A percentile compares a stretch with the other conserved stretches of the same genome.
These are phyloP conservation scores for Calonectria honghensis DNA, from an alignment of 2,329 filamentous ascomycete genomes.

Conservation along the genomic window DNA sequence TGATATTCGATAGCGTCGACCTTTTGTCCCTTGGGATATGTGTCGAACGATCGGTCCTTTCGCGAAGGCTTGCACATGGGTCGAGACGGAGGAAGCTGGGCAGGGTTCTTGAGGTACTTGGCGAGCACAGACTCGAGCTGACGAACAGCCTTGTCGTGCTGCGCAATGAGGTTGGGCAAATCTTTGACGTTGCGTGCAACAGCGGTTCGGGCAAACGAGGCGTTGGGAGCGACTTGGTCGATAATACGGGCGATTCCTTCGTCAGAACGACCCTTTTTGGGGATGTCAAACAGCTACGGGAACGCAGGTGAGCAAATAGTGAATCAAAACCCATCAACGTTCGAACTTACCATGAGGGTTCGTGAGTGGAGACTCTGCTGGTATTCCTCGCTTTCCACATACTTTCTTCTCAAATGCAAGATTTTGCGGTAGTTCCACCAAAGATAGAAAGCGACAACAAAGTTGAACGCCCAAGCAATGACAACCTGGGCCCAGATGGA, in stretches of 20 bases:
- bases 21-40: conserved; percentile 81
- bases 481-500: conserved; percentile 77
- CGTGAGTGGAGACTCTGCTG: conserved; percentile 89
- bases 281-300: conserved; percentile 86
- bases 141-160: conserved; percentile 88
- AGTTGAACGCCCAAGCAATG: conserved; percentile 79
- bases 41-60: conserved; percentile 81
- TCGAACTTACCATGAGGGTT: conserved; percentile 75
- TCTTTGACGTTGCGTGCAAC: conserved; percentile 95
- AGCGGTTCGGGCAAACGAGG: conserved; percentile 85
- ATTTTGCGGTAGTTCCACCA: conserved; percentile 94
- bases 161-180: conserved; percentile 87
- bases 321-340: neutral
- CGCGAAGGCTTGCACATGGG: conserved; percentile 88
- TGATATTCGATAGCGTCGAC: conserved; percentile 97
- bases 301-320: conserved; percentile 35
- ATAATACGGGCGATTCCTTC: conserved; percentile 91
- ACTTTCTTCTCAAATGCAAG: conserved; percentile 80
- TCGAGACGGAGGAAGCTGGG: conserved; percentile 83
- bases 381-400: conserved; percentile 91
- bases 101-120: conserved; percentile 92
- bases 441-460: conserved; percentile 86
- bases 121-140: conserved; percentile 89
- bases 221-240: conserved; percentile 85
- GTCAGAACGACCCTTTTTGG: conserved; percentile 84